Evolutionary conservation across 169 alveolate genomes (phyloP).

Genomic region (Plasmodium vinckei): DNA sequence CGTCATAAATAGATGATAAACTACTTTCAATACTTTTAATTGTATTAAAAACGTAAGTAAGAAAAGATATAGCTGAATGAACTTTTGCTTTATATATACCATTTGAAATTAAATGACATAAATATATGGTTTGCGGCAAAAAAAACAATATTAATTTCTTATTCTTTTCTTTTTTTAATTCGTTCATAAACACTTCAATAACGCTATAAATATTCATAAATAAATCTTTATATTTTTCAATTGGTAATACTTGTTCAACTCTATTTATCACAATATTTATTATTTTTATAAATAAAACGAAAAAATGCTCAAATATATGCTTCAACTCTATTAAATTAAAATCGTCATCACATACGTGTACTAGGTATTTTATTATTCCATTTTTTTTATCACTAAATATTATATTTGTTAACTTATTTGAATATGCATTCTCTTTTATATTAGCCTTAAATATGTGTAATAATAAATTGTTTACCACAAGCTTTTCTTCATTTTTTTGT

Average conservation of each 20-base stretch:
- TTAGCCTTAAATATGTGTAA: conserved; percentile 33
- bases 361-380: conserved; percentile 28
- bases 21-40: conserved; percentile 45
- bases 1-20: conserved; percentile 36
- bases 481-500: conserved; percentile 40
- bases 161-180: conserved; percentile 60
- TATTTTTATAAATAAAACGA: conserved; percentile 54
- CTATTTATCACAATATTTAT: conserved; percentile 40
- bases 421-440: conserved; percentile 37
- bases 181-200: conserved; percentile 45
- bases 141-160: conserved; percentile 22
- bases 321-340: conserved; percentile 22
- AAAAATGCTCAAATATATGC: conserved; percentile 45
- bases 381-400: conserved; percentile 56
- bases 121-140: conserved; percentile 45
- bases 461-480: conserved; percentile 17
- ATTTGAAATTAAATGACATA: conserved; percentile 42
- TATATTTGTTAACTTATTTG: conserved; percentile 36
- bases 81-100: conserved; percentile 41
- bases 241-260: conserved; percentile 17
- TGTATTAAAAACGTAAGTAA: conserved; percentile 19
- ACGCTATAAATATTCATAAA: conserved; percentile 53
- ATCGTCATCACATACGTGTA: conserved; percentile 36
- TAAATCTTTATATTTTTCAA: conserved; percentile 42
- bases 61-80: conserved; percentile 38